Base-by-base conservation (phyloP, 352 stramenopile species). In the Phytophthora litchii region DNA sequence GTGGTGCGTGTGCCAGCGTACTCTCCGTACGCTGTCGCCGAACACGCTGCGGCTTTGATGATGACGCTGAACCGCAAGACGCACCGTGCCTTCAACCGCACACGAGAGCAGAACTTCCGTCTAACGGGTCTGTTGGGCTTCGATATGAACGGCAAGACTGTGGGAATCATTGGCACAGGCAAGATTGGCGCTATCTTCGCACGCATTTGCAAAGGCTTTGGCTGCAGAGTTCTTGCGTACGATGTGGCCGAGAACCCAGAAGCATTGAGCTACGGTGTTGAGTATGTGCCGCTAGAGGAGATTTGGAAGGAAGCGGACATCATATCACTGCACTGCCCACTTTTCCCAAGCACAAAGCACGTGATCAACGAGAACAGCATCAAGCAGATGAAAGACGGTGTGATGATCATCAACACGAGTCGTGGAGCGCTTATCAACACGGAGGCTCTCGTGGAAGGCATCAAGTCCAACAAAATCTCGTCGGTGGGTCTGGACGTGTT, bases 331-430 rank as follows among this genome's bases (percentile, higher is more conserved):
- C 85, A 96, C 66, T 91, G 88, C 54, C 90, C 92, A 6, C 70
- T 97, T 4, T 78, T 95, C 43, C 76, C 79, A 20, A 74, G 74
- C 5, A 98, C 88, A 0, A 79, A 82, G 19, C 88, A 98, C 68
- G 83, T 83, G 14, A 86, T 97, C 52, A 93, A 95, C 57, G 67
- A 77, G 7, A 67, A 86, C 19, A 86, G 82, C 44, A 83, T 98
- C 40, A 60, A 67, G 11, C 83, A 92, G 70, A 92, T 98, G 70
- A 97, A 97, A 69, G 58, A 91, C 10, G 73, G 80, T 16, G 87
- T 97, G 4, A 86, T 95, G 60, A 63, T 98, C 10, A 96, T 98
- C 64, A 98, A 97, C 64, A 96, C 88, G 13, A 91, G 81, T 21
- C 88, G 89, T 49, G 91, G 92, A 41, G 88, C 82, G 13, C 64